Base-by-base conservation (phyloP, 1,139 yeast genomes). In the Pichia sp. region DNA sequence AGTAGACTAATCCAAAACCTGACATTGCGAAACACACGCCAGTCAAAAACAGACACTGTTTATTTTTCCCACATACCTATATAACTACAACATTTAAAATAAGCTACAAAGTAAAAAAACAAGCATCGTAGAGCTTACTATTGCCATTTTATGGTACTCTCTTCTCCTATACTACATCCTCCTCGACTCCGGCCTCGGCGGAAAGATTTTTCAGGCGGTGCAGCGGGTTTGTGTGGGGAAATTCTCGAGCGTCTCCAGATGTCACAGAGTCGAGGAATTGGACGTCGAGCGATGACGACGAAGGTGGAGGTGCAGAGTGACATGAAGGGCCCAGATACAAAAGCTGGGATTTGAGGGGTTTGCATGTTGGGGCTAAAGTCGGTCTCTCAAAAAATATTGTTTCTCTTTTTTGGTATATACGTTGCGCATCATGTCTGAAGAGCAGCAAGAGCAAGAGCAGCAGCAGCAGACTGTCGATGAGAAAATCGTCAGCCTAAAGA, bases 1-100 rank as follows among this genome's bases (percentile, higher is more conserved):
- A 72, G 87, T 92, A 56, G 98, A 93, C 62, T 84, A 38, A 16
- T 11, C n/a, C 30, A 46, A 8, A 19, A 41, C 44, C 7, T 46
- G 15, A 15, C 26, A 23, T 23, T 23, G 26, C 26, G 26, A 23
- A 23, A 23, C 26, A 23, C 26, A 23, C 26, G 26, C 26, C 26
- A 23, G 26, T 23, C 26, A 23, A 23, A 23, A 43, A 15, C 29
- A 43, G 10, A 19, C 7, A 19, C 34, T 44, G 10, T 44, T 29
- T 29, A 26, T 8, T 26, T 15, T 11, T 19, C 13, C n/a, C 13
- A 26, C 13, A 4, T 26, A 44, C 13, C 16, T 11, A 13, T 41
- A 41, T 41, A 15, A 13, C 23, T 8, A 26, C 23, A 44, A 19
- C 23, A 26, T 5, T 26, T 26, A 29, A 43, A 2, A 43, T 15